Evolutionary conservation across 2,329 filamentous ascomycete species (phyloP).

Genomic region (Cladosporium sp.): DNA sequence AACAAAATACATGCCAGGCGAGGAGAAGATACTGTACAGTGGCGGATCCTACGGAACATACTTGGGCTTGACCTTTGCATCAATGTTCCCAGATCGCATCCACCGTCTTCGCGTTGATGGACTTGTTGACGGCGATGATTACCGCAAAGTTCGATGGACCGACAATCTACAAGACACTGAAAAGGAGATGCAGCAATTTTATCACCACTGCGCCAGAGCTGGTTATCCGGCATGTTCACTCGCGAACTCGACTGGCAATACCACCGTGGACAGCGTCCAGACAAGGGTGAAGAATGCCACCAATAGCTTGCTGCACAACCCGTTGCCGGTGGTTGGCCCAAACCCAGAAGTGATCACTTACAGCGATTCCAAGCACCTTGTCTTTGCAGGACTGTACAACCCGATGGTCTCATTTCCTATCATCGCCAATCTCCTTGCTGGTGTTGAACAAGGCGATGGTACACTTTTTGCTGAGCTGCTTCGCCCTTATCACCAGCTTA

Average conservation of each 20-base stretch:
- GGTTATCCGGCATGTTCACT: conserved; percentile 39
- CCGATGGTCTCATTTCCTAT: conserved; percentile 32
- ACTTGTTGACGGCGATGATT: conserved; percentile 40
- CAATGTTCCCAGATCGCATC: conserved; percentile 37
- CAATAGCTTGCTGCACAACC: conserved; percentile 36
- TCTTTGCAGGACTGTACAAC: conserved; percentile 35
- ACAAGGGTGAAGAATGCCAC: conserved; percentile 31
- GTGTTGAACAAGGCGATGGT: conserved; percentile 31
- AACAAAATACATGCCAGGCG: conserved; percentile 22
- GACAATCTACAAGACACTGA: conserved; percentile 42
- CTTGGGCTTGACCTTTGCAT: conserved; percentile 38
- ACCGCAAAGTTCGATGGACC: conserved; percentile 31
- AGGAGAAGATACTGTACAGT: conserved; percentile 33
- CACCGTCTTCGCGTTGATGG: conserved; percentile 42
- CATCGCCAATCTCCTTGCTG: conserved; percentile 32
- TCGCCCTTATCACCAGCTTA: conserved; percentile 13
- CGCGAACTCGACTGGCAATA: conserved; percentile 28
- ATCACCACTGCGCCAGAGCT: conserved; percentile 39
- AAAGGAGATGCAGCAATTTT: conserved; percentile 40
- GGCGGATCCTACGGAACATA: conserved; percentile 48
- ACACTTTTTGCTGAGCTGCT: conserved; percentile 27
- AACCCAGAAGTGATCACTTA: conserved; percentile 37
- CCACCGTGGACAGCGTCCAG: conserved; percentile 33
- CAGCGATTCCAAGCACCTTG: conserved; percentile 33
- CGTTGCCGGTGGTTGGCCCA: conserved; percentile 32